These are phyloP conservation scores for Orbilia quercus DNA, from an alignment of 2,329 filamentous ascomycete genomes.

Conservation along the genomic window DNA sequence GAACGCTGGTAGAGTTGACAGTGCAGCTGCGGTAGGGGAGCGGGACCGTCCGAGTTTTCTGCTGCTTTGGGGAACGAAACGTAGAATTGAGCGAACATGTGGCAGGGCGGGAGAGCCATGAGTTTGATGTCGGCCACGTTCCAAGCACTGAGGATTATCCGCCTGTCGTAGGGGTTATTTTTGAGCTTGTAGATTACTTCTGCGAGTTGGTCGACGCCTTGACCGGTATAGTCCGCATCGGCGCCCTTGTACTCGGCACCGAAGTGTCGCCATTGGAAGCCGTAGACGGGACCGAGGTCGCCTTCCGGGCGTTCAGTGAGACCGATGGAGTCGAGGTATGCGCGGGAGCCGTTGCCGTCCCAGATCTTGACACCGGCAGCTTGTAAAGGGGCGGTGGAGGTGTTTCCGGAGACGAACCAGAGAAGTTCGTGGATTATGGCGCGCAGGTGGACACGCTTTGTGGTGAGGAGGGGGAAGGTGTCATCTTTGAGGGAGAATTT, in stretches of 20 bases:
- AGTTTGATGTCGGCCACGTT: constrained; percentile 85
- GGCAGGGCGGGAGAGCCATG: constrained; percentile 94
- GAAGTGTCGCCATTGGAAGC: constrained; percentile 99
- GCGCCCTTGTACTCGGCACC: constrained; percentile 87
- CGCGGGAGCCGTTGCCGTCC: constrained; percentile 94
- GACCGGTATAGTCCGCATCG: constrained; percentile 81
- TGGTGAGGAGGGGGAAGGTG: constrained; percentile 91
- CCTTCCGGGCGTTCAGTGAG: constrained; percentile 83
- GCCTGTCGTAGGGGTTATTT: constrained; percentile 83
- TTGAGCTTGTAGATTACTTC: constrained; percentile 89
- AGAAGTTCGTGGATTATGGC: constrained; percentile 92
- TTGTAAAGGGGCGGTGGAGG: constrained; percentile 80
- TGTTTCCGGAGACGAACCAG: constrained; percentile 91
- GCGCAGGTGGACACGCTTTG: constrained; percentile 92
- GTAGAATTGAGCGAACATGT: constrained; percentile 98
- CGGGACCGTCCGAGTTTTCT: constrained; percentile 59
- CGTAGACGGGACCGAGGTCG: constrained; percentile 94
- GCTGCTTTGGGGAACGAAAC: constrained; percentile 72
- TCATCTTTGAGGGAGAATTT: constrained; percentile 84
- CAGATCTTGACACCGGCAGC: constrained; percentile 92
- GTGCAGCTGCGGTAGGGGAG: constrained; percentile 71
- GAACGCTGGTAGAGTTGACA: constrained; percentile 92
- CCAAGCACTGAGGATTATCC: constrained; percentile 93
- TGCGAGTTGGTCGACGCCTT: constrained; percentile 92
- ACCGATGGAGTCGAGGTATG: constrained; percentile 86